Evolutionary conservation across 768 basidiomycete genomes (phyloP).

Genomic region (Rubroboletus pulcherrimus): DNA sequence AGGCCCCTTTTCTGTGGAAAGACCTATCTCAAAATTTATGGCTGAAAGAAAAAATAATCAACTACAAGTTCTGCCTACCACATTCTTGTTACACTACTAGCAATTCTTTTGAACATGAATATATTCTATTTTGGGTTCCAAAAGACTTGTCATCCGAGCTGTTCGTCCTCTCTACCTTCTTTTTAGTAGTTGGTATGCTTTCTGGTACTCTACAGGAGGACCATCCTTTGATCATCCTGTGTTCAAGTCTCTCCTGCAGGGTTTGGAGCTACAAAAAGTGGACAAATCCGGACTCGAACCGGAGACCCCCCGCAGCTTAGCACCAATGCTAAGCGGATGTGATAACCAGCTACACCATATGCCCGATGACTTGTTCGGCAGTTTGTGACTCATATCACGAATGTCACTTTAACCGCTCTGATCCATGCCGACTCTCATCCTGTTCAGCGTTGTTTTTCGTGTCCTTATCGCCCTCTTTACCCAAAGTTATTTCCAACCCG

Average conservation of each 20-base stretch:
- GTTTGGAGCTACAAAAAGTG: conserved; percentile 17
- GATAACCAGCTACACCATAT: conserved; percentile 41
- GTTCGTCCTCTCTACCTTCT: background rate
- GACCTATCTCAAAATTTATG: conserved; percentile 33
- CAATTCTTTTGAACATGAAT: background rate
- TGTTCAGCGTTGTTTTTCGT: conserved; percentile 47
- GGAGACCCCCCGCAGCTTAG: conserved; percentile 36
- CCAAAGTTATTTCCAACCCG: conserved; percentile 90
- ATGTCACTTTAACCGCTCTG: background rate
- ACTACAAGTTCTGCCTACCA: background rate
- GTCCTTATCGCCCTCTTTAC: conserved; percentile 64
- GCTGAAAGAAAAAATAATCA: conserved; percentile 25
- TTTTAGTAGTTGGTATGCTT: background rate
- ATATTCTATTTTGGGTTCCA: background rate
- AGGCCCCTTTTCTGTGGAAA: conserved; percentile 4
- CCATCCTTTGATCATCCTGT: background rate
- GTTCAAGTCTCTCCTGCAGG: background rate
- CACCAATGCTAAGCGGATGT: conserved; percentile 38
- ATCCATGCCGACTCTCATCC: conserved; percentile 3
- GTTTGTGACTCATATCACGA: background rate
- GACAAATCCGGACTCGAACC: conserved; percentile 41
- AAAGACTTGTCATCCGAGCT: background rate
- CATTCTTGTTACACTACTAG: background rate
- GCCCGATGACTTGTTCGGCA: conserved; percentile 14
- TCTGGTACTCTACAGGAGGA: background rate